Conservation (phyloP, 768 basidiomycete genomes). For the Scleroderma citrinum region DNA sequence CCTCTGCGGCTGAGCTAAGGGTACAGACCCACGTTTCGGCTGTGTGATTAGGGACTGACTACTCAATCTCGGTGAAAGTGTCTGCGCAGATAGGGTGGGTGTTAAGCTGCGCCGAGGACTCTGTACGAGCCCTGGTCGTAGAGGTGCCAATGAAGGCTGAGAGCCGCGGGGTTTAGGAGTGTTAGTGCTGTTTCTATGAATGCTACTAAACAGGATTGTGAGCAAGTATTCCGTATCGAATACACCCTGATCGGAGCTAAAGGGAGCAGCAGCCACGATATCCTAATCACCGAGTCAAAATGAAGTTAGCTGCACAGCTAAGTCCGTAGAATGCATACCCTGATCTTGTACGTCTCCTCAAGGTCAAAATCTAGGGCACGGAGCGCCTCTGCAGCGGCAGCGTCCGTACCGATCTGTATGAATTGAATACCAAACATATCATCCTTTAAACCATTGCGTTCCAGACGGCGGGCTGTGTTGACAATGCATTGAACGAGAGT, state of each 20-base stretch:
- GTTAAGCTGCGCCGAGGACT: no score
- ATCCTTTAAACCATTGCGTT: slow-evolving; percentile 27
- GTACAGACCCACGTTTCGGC: no score
- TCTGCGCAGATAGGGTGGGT: no score
- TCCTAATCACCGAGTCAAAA: slow-evolving; percentile 24
- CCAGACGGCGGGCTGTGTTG: slow-evolving; percentile 36
- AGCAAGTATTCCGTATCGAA: no score
- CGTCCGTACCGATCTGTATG: slow-evolving; percentile 39
- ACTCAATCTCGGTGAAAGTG: no score
- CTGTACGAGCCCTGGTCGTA: no score
- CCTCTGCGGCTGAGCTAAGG: no score
- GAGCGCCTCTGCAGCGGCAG: slow-evolving; percentile 33
- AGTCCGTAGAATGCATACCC: slow-evolving; percentile 10
- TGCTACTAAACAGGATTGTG: no score
- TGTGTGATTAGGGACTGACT: no score
- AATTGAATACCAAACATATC: slow-evolving; percentile 43
- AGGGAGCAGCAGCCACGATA: slow-evolving; percentile 24
- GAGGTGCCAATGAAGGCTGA: slow-evolving; percentile 8
- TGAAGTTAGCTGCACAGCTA: neutral
- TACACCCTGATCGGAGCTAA: no score
- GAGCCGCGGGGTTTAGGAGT: neutral
- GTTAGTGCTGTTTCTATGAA: no score
- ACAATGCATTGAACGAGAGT: slow-evolving; percentile 28
- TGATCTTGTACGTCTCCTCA: slow-evolving; percentile 23
- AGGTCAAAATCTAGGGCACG: slow-evolving; percentile 40